Evolutionary conservation across 139 green algal species (phyloP).

Genomic region (Tetraselmis striata): DNA sequence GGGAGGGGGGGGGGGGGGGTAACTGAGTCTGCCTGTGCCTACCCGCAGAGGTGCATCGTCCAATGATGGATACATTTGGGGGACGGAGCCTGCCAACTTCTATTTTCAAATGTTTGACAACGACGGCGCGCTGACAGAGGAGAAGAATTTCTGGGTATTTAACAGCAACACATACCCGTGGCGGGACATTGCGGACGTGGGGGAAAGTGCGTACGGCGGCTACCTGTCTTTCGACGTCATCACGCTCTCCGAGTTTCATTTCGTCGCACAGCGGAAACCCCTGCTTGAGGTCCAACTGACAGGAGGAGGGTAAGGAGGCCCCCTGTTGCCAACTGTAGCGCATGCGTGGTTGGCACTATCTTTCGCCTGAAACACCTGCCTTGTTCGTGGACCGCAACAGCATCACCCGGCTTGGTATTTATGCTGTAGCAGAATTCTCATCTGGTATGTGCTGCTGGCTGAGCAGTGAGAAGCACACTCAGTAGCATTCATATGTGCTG

Average conservation of each 20-base stretch:
- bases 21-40: not conserved
- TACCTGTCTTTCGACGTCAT: not conserved
- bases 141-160: not conserved
- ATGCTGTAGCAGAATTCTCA: no score
- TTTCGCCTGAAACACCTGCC: no score
- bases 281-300: not conserved
- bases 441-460: no score
- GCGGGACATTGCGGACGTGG: not conserved
- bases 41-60: not conserved
- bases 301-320: not conserved
- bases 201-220: not conserved
- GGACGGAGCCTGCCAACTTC: not conserved
- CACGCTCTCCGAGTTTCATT: not conserved
- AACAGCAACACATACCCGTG: not conserved
- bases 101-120: not conserved
- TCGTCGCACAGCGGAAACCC: not conserved
- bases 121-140: not conserved
- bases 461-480: no score
- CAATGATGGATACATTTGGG: not conserved
- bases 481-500: no score
- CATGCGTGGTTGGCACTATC: no score
- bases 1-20: no score
- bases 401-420: no score
- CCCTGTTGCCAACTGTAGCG: no score
- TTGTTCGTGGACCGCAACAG: no score